These are phyloP conservation scores for Blastobotrys muscicola DNA, from an alignment of 805 yeast species.

Conservation along the genomic window DNA sequence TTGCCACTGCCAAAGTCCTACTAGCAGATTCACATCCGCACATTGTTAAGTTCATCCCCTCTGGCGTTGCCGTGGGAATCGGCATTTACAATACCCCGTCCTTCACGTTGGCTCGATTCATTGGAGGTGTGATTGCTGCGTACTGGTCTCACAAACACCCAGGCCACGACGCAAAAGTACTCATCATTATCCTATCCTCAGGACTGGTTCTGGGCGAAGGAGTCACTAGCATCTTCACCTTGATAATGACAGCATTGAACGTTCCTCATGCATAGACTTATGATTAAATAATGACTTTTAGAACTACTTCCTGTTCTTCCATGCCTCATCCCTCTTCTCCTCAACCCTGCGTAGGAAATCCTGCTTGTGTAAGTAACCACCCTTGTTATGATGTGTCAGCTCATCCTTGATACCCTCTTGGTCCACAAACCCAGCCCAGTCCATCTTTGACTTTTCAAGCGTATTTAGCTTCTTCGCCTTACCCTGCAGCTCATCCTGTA, in stretches of 20 bases:
- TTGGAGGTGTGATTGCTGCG: constrained; percentile 72
- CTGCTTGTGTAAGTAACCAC: constrained; percentile 85
- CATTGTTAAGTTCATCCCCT: constrained; percentile 53
- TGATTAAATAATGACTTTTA: neutral
- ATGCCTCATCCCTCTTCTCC: constrained; percentile 41
- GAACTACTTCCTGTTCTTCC: constrained; percentile 26
- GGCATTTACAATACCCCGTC: constrained; percentile 93
- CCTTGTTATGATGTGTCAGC: constrained; percentile 68
- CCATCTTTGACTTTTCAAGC: constrained; percentile 82
- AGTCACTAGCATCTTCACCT: constrained; percentile 68
- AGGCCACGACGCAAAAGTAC: constrained; percentile 45
- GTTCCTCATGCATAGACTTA: constrained; percentile 46
- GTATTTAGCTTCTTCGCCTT: constrained; percentile 79
- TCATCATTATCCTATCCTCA: constrained; percentile 78
- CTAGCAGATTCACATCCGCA: no score
- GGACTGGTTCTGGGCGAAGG: constrained; percentile 96
- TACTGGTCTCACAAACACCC: constrained; percentile 29
- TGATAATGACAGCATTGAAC: constrained; percentile 63
- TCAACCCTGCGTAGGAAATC: constrained; percentile 78
- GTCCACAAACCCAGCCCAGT: constrained; percentile 93
- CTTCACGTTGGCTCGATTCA: constrained; percentile 84
- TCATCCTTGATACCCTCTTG: constrained; percentile 78
- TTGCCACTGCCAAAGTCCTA: constrained; percentile 38
- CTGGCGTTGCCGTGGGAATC: constrained; percentile 95
- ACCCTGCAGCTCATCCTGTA: constrained; percentile 65